Conservation (phyloP, 208 protist species). For the Lotmaria passim region DNA sequence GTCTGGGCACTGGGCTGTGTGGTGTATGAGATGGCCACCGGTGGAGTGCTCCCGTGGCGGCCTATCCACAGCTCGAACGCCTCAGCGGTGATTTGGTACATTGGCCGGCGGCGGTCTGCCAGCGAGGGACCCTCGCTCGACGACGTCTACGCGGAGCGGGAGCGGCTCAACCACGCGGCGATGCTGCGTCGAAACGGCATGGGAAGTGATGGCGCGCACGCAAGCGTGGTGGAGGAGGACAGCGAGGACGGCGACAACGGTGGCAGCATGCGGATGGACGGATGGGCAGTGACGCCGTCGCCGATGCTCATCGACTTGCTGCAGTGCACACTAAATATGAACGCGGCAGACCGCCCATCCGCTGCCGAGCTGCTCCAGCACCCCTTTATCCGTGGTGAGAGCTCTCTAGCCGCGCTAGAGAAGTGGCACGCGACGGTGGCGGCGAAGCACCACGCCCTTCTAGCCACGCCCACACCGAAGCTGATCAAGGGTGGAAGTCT, state of each 20-base stretch:
- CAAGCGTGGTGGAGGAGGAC: background rate
- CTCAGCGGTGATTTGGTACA: conserved; percentile 64
- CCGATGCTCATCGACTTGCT: conserved; percentile 69
- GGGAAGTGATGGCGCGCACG: background rate
- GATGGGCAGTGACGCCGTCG: conserved; percentile 36
- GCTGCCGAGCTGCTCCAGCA: conserved; percentile 75
- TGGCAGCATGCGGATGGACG: background rate
- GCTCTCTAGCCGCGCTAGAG: conserved; percentile 20
- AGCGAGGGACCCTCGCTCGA: conserved; percentile 40
- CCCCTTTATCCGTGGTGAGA: conserved; percentile 68
- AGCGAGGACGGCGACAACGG: background rate
- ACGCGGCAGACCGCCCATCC: conserved; percentile 50
- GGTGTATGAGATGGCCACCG: conserved; percentile 91
- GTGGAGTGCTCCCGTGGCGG: conserved; percentile 71
- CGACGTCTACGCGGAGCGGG: conserved; percentile 41
- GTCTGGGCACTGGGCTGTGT: conserved; percentile 91
- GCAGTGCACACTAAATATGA: conserved; percentile 50
- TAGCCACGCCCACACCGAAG: background rate
- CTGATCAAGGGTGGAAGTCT: background rate
- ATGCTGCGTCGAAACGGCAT: background rate
- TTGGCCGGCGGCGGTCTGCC: conserved; percentile 44
- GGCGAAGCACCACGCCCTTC: conserved; percentile 16
- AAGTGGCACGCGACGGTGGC: conserved; percentile 44
- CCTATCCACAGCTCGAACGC: conserved; percentile 57
- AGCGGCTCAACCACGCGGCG: conserved; percentile 21